Conservation (phyloP, 75 land plant species). For the Cryptomeria japonica region DNA sequence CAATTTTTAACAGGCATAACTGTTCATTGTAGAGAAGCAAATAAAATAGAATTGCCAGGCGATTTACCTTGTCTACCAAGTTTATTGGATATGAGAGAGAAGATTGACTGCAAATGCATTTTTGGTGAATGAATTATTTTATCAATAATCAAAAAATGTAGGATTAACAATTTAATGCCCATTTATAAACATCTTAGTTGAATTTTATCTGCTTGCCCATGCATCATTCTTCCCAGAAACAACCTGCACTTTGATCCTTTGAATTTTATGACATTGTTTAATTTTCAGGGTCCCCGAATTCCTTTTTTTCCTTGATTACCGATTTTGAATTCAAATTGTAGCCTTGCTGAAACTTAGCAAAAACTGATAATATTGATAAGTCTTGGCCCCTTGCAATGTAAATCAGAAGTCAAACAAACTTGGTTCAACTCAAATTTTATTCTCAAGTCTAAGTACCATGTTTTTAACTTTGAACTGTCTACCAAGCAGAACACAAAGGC, state of each 20-base stretch:
- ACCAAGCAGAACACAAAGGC: not conserved
- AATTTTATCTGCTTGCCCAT: no score
- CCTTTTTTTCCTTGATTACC: not conserved
- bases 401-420: not conserved
- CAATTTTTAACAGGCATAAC: no score
- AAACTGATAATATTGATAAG: not conserved
- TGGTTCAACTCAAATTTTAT: not conserved
- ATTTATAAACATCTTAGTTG: no score
- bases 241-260: not conserved
- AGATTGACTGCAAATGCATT: no score
- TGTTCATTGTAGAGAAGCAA: no score
- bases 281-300: not conserved
- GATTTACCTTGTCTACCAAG: no score
- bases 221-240: no score
- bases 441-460: not conserved
- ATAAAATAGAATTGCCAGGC: no score
- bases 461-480: not conserved
- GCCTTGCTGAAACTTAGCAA: not conserved
- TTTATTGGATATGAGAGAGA: no score
- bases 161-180: no score
- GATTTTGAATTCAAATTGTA: not conserved
- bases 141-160: no score
- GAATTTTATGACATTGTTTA: not conserved
- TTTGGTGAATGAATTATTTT: no score
- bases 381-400: not conserved